These are phyloP conservation scores for Ceratobasidium sp. DNA, from an alignment of 1,284 basidiomycete species.

Conservation along the genomic window DNA sequence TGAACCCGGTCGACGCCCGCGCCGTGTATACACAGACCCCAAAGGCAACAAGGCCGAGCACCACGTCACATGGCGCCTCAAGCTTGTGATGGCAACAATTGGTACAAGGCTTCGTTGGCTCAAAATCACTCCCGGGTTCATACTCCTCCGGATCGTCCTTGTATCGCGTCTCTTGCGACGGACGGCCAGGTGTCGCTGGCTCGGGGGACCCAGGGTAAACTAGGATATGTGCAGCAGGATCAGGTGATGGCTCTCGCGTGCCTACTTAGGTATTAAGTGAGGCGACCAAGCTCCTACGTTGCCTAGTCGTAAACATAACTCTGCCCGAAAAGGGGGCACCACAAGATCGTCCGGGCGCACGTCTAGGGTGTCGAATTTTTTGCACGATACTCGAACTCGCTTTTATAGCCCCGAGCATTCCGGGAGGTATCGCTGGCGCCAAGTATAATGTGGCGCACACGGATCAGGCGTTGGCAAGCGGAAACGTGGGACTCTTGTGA, in stretches of 20 bases:
- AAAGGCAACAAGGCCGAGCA: too few species aligned
- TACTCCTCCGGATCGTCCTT: constrained; percentile 15
- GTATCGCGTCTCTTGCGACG: constrained; percentile 17
- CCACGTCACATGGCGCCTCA: too few species aligned
- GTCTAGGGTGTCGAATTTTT: neutral
- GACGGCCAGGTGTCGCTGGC: constrained; percentile 8
- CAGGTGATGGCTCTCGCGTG: constrained; percentile 47
- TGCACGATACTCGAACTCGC: constrained; percentile 21
- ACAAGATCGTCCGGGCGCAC: constrained; percentile 10
- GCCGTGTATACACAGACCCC: too few species aligned
- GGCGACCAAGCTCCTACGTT: constrained; percentile 17
- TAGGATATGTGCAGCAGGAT: constrained; percentile 18
- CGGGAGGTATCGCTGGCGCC: constrained; percentile 14
- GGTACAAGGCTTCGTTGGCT: too few species aligned
- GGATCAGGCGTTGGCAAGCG: constrained; percentile 8
- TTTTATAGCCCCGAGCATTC: constrained; percentile 16
- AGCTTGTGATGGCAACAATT: too few species aligned
- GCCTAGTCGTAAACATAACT: constrained; percentile 10
- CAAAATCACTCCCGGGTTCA: constrained; percentile 32
- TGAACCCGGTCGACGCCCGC: too few species aligned
- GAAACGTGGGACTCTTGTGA: neutral
- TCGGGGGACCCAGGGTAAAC: constrained; percentile 31
- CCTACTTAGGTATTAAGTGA: constrained; percentile 16
- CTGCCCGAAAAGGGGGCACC: constrained; percentile 31
- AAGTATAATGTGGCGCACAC: constrained; percentile 11